phyloP scores from a whole-genome alignment of 2,329 filamentous ascomycete genomes.

The Domatiomyces globalis region DNA sequence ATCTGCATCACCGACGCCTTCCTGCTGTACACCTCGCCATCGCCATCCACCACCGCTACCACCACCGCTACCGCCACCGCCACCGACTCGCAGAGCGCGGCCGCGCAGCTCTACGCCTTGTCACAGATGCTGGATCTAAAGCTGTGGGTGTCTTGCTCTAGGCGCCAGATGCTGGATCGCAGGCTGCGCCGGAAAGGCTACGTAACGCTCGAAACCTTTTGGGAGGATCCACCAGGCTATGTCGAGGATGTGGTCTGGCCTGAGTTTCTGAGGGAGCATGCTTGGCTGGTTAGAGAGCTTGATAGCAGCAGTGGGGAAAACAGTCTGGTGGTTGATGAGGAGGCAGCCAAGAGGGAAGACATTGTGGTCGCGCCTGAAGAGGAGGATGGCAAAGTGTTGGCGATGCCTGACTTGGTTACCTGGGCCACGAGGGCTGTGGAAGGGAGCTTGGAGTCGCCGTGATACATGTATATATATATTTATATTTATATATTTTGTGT shows the following conservation, averaged over 20 bases:
- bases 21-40: conserved; percentile 52
- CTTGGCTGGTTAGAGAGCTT: conserved; percentile 59
- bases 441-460: not conserved
- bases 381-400: not conserved
- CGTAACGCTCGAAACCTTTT: conserved; percentile 61
- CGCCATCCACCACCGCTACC: conserved; percentile 3
- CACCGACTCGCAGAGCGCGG: not conserved
- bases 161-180: conserved; percentile 31
- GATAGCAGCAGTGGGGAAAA: conserved; percentile 29
- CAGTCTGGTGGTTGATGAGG: conserved; percentile 29
- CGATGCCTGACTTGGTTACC: not conserved
- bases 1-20: conserved; percentile 80
- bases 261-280: conserved; percentile 71
- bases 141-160: conserved; percentile 61
- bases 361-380: conserved; percentile 2
- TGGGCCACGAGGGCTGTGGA: not conserved
- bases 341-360: conserved; percentile 11
- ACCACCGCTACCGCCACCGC: conserved; percentile 16
- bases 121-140: conserved; percentile 52
- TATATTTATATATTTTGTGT: not conserved
- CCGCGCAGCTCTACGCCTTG: conserved; percentile 5
- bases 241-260: conserved; percentile 94
- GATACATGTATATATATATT: not conserved
- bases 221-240: conserved; percentile 86
- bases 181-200: conserved; percentile 32